Base-by-base conservation (phyloP, 1,139 yeast genomes). In the Saccharomycopsis hybrid region DNA sequence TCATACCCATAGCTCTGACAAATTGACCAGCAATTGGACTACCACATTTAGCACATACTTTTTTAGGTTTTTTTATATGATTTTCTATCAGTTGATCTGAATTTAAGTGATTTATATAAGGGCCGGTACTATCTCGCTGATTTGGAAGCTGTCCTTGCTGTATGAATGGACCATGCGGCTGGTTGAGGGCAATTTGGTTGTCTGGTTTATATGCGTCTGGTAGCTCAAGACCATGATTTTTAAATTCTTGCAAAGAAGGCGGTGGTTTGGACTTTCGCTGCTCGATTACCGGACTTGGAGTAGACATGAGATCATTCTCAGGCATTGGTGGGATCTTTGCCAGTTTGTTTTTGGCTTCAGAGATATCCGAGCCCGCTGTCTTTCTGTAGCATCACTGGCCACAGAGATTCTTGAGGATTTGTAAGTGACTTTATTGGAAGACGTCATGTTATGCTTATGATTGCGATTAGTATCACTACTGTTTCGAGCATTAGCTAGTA, bases 1-100 rank as follows among this genome's bases (percentile, higher is more conserved):
- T 82, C 48, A 76, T 74, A 44, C 81, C 83, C 59, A 90, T 71
- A 0, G 97, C 97, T 50, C 96, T 76, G 1, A 90, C 94, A 58
- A 86, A 82, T 57, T 87, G 92, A 7, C 95, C 94, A 1, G 82
- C 74, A 41, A 89, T 85, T 33, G 79, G 79, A 46, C 73, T 66
- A 2, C 75, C 75, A 68, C 97, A 89, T 46, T 74, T 72, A 36
- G 76, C 71, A 65, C 96, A 85, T 13, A 66, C 59, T 55, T 77
- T 61, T 30, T 71, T 46, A 65, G 62, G 46, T 60, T 65, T 54
- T 66, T 31, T 38, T 5, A 13, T 18, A 37, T 37, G 25, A 37
- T 8, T 18, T 11, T 31, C 9, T 5, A 31, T 9, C n/a, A n/a
- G n/a, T 31, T 31, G 33, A 31, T 9, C 9, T 9, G 33, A 31